Evolutionary conservation across 768 basidiomycete species (phyloP).

Genomic region (Mycena floridula): DNA sequence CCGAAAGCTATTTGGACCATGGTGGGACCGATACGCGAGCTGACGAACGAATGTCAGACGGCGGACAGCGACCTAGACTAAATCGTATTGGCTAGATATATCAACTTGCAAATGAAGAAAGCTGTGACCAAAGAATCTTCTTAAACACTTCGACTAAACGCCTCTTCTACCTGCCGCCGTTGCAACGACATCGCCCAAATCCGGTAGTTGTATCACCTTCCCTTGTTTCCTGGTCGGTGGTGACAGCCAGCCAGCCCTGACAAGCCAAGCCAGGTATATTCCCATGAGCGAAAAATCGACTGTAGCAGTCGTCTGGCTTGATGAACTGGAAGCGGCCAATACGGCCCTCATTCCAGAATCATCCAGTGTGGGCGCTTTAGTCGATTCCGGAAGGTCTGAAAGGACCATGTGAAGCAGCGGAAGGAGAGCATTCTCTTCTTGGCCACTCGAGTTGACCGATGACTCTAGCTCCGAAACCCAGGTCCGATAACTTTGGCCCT

Average conservation of each 20-base stretch:
- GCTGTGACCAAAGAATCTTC: too few species aligned
- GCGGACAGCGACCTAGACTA: too few species aligned
- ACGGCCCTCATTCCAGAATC: conserved; percentile 77
- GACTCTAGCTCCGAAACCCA: conserved; percentile 93
- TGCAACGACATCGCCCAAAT: conserved; percentile 6
- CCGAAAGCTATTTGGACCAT: too few species aligned
- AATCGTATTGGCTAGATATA: too few species aligned
- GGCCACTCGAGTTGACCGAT: conserved; percentile 87
- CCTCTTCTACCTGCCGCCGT: conserved; percentile 13
- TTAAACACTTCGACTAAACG: not conserved
- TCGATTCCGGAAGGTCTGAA: conserved; percentile 95
- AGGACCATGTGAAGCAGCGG: conserved; percentile 95
- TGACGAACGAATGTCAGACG: too few species aligned
- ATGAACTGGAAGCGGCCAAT: conserved; percentile 33
- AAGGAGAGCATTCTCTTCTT: conserved; percentile 97
- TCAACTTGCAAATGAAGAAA: too few species aligned
- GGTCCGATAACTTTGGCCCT: conserved; percentile 79
- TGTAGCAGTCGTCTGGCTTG: conserved; percentile 36
- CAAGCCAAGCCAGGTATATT: conserved; percentile 87
- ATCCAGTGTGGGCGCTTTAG: conserved; percentile 87
- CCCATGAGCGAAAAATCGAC: conserved; percentile 79
- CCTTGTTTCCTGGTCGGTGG: conserved; percentile 29
- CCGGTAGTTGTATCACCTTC: conserved; percentile 1
- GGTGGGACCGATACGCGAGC: too few species aligned
- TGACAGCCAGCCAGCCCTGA: conserved; percentile 78